Base-by-base conservation (phyloP, 495 filamentous ascomycete genomes). In the Tetracladium marchalianum region DNA sequence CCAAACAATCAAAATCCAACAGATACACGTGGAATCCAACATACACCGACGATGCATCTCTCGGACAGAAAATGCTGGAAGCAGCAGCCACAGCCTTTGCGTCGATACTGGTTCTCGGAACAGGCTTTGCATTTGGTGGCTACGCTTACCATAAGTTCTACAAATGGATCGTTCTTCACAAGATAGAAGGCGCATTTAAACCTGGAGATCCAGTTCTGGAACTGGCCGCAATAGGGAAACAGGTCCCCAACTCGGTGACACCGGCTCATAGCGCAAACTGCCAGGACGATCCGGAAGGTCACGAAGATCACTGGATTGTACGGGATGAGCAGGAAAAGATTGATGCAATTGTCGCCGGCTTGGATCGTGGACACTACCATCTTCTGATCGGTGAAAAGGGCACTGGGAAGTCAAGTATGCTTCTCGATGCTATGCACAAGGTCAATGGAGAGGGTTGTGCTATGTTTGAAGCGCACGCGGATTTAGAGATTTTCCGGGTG, bases 371-470 rank as follows among this genome's bases (percentile, higher is more conserved):
- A 9, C 87, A 90, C 55, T 98, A 98, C 58, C 86, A 89, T 66
- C 67, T 98, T 0, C 69, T 98, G n/a, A 80, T 97, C 41, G 92
- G 92, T 15, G 92, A 98, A 57, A 95, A 97, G 65, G 92, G 92
- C 12, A 93, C 87, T 1, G 92, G 92, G 1, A 98, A 98, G 66
- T 89, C 84, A 12, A 89, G 84, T 35, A 96, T 98, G 92, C 66
- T 98, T 8, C 72, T 98, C 33, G 84, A 94, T 54, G 87, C 87
- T 11, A 98, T 98, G 87, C 78, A 80, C 34, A 89, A 90, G 62
- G 78, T 90, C 35, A 75, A 89, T 49, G 92, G 90, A 11, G 82
- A 88, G 44, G 84, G 85, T 12, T 79, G 84, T 43, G 81, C 87
- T 46, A 90, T 97, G 84, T 84, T 96, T 57, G 92, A 98, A 61